Percentiles rank a stretch among this genome's conserved stretches.
phyloP scores from a whole-genome alignment of 108 stramenopile species.

The Skeletonema menzelii region DNA sequence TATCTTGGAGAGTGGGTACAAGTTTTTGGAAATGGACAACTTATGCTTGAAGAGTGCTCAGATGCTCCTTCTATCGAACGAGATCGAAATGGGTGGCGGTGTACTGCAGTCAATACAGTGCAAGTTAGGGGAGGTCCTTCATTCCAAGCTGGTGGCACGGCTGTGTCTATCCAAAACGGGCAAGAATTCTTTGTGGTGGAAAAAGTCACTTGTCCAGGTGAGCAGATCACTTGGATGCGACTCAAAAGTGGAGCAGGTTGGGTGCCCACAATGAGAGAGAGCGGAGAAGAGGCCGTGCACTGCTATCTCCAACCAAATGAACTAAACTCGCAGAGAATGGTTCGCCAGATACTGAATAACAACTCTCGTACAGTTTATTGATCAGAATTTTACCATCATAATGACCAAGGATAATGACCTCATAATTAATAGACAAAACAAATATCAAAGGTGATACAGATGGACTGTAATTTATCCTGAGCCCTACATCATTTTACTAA shows the following conservation, averaged over 20 bases:
- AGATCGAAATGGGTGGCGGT: conserved; percentile 75
- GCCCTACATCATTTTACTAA: background rate
- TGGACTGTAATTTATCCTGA: background rate
- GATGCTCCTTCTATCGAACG: conserved; percentile 69
- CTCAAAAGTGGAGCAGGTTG: conserved; percentile 72
- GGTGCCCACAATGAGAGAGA: conserved; percentile 56
- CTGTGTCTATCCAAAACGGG: conserved; percentile 39
- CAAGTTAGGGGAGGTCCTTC: conserved; percentile 71
- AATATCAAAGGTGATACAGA: background rate
- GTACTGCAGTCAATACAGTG: conserved; percentile 53
- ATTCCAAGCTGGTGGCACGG: conserved; percentile 52
- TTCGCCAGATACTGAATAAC: conserved; percentile 25
- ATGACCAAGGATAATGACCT: background rate
- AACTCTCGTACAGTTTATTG: conserved; percentile 6
- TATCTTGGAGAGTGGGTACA: conserved; percentile 85
- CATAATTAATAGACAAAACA: background rate
- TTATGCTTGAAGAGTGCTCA: conserved; percentile 72
- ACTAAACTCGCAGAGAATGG: conserved; percentile 11
- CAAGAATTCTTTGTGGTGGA: conserved; percentile 69
- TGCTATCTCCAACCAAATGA: conserved; percentile 7
- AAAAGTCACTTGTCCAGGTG: conserved; percentile 57
- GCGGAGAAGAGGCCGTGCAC: conserved; percentile 62
- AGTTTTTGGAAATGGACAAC: conserved; percentile 52
- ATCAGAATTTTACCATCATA: background rate
- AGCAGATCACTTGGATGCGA: conserved; percentile 66